phyloP scores from a whole-genome alignment of 2,329 filamentous ascomycete species.

The Tolypocladium pustulatum region DNA sequence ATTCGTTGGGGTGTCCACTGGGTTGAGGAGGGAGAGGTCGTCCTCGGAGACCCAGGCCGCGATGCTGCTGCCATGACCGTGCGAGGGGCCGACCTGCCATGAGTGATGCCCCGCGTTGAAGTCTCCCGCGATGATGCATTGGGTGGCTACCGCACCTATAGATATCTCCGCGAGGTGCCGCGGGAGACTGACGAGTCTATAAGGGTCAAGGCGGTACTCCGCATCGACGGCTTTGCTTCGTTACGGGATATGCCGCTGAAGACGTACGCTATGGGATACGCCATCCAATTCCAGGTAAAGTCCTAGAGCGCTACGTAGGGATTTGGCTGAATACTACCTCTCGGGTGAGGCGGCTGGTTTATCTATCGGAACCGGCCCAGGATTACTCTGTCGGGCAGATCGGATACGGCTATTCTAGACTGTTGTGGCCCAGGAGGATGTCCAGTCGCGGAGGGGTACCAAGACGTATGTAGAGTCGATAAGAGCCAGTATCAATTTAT shows the following conservation, averaged over 20 bases:
- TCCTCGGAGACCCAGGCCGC: no score
- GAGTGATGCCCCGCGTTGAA: no score
- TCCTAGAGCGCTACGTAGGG: conserved; percentile 10
- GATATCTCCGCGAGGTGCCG: conserved; percentile 7
- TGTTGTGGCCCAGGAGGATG: conserved; percentile 11
- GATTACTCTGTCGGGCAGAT: conserved; percentile 2
- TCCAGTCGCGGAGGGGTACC: conserved; percentile 8
- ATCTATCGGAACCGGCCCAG: conserved; percentile 1
- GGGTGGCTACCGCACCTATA: conserved; percentile 6
- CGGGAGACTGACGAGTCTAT: conserved; percentile 6
- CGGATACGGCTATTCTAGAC: conserved; percentile 9
- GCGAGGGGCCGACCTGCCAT: no score
- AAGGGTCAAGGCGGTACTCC: conserved; percentile 13
- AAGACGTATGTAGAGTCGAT: conserved; percentile 12
- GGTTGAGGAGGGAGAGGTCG: no score
- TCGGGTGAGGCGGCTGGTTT: conserved; percentile 3
- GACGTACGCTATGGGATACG: conserved; percentile 10
- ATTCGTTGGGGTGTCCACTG: no score
- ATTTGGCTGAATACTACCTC: conserved; percentile 10
- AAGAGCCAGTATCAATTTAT: conserved; percentile 10
- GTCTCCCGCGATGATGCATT: no score
- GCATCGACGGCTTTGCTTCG: conserved; percentile 11
- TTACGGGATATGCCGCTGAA: conserved; percentile 13
- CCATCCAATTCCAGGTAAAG: conserved; percentile 9
- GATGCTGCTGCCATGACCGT: no score